phyloP scores from a whole-genome alignment of 1,284 basidiomycete genomes.

The Cutaneotrichosporon dermatis region DNA sequence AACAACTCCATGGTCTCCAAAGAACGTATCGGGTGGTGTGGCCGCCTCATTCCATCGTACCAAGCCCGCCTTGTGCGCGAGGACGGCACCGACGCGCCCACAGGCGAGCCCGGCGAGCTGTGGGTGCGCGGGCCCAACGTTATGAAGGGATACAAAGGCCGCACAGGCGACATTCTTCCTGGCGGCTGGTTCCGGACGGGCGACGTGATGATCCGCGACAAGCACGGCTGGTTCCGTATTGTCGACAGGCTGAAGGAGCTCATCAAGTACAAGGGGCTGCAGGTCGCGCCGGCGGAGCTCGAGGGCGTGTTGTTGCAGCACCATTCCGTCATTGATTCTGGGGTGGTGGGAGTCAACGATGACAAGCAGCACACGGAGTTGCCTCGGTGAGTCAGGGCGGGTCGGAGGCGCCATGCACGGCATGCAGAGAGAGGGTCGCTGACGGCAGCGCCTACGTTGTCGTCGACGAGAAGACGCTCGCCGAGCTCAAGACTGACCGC shows the following conservation, averaged over 20 bases:
- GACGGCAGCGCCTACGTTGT: constrained; percentile 10
- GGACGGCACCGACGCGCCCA: constrained; percentile 49
- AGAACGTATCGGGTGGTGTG: constrained; percentile 49
- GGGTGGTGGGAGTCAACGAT: constrained; percentile 64
- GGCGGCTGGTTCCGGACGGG: constrained; percentile 74
- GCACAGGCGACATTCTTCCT: constrained; percentile 14
- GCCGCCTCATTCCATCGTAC: constrained; percentile 69
- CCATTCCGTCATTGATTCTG: constrained; percentile 63
- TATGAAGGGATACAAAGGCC: constrained; percentile 15
- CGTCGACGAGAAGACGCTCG: constrained; percentile 23
- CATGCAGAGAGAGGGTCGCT: neutral
- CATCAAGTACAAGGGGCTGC: constrained; percentile 64
- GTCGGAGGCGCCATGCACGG: neutral
- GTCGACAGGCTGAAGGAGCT: constrained; percentile 63
- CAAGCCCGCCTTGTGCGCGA: constrained; percentile 64
- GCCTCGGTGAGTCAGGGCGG: constrained; percentile 29
- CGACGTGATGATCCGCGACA: constrained; percentile 62
- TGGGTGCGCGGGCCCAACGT: constrained; percentile 72
- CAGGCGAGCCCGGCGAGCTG: constrained; percentile 66
- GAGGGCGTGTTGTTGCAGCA: constrained; percentile 68
- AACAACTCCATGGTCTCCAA: constrained; percentile 16
- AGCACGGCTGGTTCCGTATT: constrained; percentile 56
- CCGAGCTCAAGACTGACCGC: neutral
- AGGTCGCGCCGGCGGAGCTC: constrained; percentile 78
- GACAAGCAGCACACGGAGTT: constrained; percentile 57